phyloP scores from a whole-genome alignment of 805 yeast genomes.

The Candida jianshihensis region DNA sequence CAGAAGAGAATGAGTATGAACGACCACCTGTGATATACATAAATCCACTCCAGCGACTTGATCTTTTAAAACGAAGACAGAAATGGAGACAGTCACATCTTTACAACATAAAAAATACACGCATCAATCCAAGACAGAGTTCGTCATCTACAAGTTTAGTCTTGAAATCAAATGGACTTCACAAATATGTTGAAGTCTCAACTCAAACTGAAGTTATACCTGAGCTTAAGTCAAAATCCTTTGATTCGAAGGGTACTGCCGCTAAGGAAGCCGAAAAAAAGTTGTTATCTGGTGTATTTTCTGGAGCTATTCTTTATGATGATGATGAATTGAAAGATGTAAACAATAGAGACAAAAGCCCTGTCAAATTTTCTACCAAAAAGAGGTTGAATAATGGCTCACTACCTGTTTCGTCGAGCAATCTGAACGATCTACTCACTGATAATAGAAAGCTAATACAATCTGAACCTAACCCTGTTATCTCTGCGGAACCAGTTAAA shows the following conservation, averaged over 20 bases:
- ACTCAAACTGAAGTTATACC: constrained; percentile 21
- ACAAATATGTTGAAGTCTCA: constrained; percentile 13
- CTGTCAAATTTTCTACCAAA: constrained; percentile 15
- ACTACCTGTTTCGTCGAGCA: constrained; percentile 6
- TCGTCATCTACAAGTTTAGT: background rate
- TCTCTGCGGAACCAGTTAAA: no score
- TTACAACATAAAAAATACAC: constrained; percentile 13
- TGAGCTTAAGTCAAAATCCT: constrained; percentile 9
- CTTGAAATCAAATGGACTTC: background rate
- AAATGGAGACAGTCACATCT: constrained; percentile 22
- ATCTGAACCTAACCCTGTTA: constrained; percentile 5
- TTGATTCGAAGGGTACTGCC: constrained; percentile 7
- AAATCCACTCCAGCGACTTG: constrained; percentile 21
- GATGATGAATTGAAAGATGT: constrained; percentile 14
- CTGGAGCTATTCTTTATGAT: constrained; percentile 21
- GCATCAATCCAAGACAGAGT: no score
- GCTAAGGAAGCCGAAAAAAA: constrained; percentile 15
- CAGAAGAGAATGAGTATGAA: background rate
- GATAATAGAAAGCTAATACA: constrained; percentile 15
- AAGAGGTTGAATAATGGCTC: background rate
- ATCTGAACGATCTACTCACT: constrained; percentile 11
- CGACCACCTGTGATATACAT: constrained; percentile 28
- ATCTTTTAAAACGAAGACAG: constrained; percentile 19
- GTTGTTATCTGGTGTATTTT: constrained; percentile 19
- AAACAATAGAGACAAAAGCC: constrained; percentile 7